Conservation (phyloP, 1,139 yeast genomes). For the Debaryomycetaceae sp. region DNA sequence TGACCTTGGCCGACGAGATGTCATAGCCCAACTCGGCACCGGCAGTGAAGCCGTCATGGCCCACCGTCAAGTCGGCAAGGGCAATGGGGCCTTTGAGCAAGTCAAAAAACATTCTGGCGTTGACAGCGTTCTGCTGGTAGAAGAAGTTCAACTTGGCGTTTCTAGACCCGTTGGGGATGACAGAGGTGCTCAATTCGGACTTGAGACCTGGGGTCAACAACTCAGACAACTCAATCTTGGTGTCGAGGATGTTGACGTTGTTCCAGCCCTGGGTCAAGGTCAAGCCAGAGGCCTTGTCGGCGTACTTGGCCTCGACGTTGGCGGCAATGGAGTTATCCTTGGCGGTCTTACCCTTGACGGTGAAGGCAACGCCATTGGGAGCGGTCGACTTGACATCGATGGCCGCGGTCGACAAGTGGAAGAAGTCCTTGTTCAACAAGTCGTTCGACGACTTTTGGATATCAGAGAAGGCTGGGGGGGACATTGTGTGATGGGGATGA, state of each 20-base stretch:
- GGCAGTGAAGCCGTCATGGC: conserved; percentile 94
- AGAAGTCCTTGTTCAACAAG: conserved; percentile 87
- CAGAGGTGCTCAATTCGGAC: conserved; percentile 85
- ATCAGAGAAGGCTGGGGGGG: conserved; percentile 80
- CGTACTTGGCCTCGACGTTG: conserved; percentile 85
- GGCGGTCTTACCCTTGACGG: conserved; percentile 89
- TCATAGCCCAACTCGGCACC: conserved; percentile 98
- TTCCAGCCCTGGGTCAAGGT: conserved; percentile 98
- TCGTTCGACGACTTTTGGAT: conserved; percentile 88
- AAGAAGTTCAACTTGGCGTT: conserved; percentile 87
- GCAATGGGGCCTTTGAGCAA: conserved; percentile 93
- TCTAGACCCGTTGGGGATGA: conserved; percentile 84
- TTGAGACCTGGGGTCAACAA: conserved; percentile 93
- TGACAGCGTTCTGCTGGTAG: conserved; percentile 90
- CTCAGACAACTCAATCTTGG: conserved; percentile 90
- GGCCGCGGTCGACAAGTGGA: conserved; percentile 82
- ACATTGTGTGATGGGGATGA: conserved; percentile 22
- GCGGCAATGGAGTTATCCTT: conserved; percentile 84
- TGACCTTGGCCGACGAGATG: conserved; percentile 85
- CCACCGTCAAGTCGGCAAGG: conserved; percentile 90
- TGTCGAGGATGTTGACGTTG: conserved; percentile 85
- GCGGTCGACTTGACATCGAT: conserved; percentile 90
- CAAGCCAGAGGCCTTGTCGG: conserved; percentile 90
- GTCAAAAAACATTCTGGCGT: conserved; percentile 94
- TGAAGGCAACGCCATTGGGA: conserved; percentile 94